phyloP scores from a whole-genome alignment of 345 rosid genomes.

The thale cress (Arabidopsis thaliana) region TAIR10.1 NC_003070.9:26495001-26495500 shows the following conservation, averaged over 20 bases:
- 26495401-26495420: constrained; percentile 91
- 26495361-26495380: constrained; percentile 78
- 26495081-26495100: constrained; percentile 58
- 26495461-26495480: constrained; percentile 55
- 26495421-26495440: constrained; percentile 89
- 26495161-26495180: constrained; percentile 96
- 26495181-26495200: constrained; percentile 86
- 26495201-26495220: constrained; percentile 88
- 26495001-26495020: constrained; percentile 77
- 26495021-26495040: constrained; percentile 83
- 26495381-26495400: constrained; percentile 86
- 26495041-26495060: constrained; percentile 78
- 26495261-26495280: constrained; percentile 77
- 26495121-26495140: constrained; percentile 81
- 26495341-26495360: constrained; percentile 84
- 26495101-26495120: constrained; percentile 69
- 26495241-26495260: constrained; percentile 67
- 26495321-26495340: constrained; percentile 66
- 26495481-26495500: constrained; percentile 85
- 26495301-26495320: constrained; percentile 56
- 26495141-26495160: constrained; percentile 79
- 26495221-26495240: constrained; percentile 92
- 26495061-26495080: constrained; percentile 81
- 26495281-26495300: constrained; percentile 83
- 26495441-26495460: constrained; percentile 80